phyloP scores from a whole-genome alignment of 2,329 filamentous ascomycete genomes.

The Pseudogymnoascus sp. region DNA sequence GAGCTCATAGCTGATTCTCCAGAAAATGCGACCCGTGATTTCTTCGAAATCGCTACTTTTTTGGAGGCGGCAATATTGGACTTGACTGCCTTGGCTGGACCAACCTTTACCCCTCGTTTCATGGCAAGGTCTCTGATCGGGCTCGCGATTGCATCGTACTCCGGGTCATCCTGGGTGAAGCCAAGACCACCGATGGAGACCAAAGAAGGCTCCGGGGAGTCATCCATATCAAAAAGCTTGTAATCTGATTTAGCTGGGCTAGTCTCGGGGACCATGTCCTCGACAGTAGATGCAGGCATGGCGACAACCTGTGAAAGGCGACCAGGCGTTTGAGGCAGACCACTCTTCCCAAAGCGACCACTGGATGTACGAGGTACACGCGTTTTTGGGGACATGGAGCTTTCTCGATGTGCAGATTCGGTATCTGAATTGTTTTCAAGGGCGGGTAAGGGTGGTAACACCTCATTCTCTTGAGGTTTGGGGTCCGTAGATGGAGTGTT shows the following conservation, averaged over 20 bases:
- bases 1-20: not conserved
- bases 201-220: slow-evolving; percentile 12
- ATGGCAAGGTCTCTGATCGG: slow-evolving; percentile 3
- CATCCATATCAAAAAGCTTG: slow-evolving; percentile 11
- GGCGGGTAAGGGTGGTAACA: not conserved
- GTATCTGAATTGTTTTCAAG: not conserved
- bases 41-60: not conserved
- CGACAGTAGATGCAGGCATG: not conserved
- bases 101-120: not conserved
- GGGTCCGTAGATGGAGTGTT: not conserved
- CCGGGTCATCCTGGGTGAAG: slow-evolving; percentile 21
- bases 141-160: not conserved
- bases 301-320: not conserved
- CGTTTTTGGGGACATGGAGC: not conserved
- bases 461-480: not conserved
- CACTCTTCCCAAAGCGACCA: not conserved
- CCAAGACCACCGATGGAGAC: slow-evolving; percentile 17
- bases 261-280: slow-evolving; percentile 24
- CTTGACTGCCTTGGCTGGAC: not conserved
- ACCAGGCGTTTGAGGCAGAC: not conserved
- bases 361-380: not conserved
- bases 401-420: not conserved
- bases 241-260: slow-evolving; percentile 20
- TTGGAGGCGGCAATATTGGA: not conserved
- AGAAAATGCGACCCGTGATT: not conserved